Percentiles rank a stretch among this genome's conserved stretches.
Conservation (phyloP, 495 filamentous ascomycete species). For the Lasiosphaeria miniovina region DNA sequence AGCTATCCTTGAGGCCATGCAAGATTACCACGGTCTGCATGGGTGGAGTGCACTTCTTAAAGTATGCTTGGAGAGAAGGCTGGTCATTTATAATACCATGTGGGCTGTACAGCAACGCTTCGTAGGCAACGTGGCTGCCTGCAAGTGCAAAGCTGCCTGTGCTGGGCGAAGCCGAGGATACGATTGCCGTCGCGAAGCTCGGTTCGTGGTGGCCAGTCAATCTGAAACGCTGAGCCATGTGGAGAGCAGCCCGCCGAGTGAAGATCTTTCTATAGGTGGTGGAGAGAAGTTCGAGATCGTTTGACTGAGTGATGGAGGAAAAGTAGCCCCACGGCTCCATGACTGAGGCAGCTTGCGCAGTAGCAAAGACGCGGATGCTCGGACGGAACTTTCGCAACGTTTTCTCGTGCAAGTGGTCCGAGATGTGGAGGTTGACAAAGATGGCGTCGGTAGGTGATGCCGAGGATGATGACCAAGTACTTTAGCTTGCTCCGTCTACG, state of each 20-base stretch:
- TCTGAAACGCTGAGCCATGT: not conserved
- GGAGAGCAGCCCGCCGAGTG: not conserved
- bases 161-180: not conserved
- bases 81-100: not conserved
- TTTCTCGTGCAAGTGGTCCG: constrained; percentile 5
- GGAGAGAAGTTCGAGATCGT: not conserved
- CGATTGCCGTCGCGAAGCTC: not conserved
- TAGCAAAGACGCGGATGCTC: not conserved
- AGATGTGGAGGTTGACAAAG: constrained; percentile 8
- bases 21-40: not conserved
- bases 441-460: constrained; percentile 7
- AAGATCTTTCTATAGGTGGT: not conserved
- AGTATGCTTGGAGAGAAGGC: not conserved
- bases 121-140: not conserved
- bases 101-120: not conserved
- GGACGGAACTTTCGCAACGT: constrained; percentile 3
- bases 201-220: not conserved
- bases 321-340: constrained; percentile 5
- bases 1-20: not conserved
- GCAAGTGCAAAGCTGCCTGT: too few relatives aligned
- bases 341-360: not conserved
- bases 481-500: too few relatives aligned
- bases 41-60: not conserved
- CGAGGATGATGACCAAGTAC: not conserved
- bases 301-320: constrained; percentile 1